phyloP scores from a whole-genome alignment of 345 rosid genomes.

The Acer negundo region DNA sequence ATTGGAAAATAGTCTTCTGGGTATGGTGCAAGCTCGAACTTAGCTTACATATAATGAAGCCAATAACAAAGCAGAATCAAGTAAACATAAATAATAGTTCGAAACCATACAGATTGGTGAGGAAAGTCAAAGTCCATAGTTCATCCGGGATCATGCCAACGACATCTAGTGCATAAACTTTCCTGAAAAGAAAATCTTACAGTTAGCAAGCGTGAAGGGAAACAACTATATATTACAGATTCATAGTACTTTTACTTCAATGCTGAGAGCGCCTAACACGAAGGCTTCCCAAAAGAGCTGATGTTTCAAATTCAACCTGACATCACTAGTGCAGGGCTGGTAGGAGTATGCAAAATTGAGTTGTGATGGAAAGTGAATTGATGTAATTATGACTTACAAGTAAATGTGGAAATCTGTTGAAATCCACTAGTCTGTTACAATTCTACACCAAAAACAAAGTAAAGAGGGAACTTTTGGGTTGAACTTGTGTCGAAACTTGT shows the following conservation, averaged over 20 bases:
- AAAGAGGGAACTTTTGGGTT: background rate
- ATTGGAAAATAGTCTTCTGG: background rate
- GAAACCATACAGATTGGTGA: constrained; percentile 44
- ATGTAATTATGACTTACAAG: too few relatives aligned
- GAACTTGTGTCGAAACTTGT: too few relatives aligned
- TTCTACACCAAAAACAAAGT: background rate
- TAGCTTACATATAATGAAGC: background rate
- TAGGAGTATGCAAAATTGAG: background rate
- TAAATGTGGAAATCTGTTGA: background rate
- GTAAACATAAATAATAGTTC: background rate
- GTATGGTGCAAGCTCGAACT: background rate
- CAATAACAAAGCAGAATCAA: too few relatives aligned
- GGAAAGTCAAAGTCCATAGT: constrained; percentile 48
- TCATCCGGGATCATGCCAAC: constrained; percentile 50
- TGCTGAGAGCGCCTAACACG: too few relatives aligned
- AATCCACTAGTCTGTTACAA: background rate
- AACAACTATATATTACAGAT: background rate
- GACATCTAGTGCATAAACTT: constrained; percentile 37
- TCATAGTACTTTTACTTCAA: too few relatives aligned
- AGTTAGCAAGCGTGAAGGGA: background rate
- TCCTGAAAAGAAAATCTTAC: constrained; percentile 28
- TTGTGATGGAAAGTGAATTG: background rate
- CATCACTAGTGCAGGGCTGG: background rate
- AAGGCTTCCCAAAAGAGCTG: too few relatives aligned
- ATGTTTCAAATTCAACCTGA: background rate